Base-by-base conservation (phyloP, 306 rosid genomes). In the Erythrophleum fordii region DNA sequence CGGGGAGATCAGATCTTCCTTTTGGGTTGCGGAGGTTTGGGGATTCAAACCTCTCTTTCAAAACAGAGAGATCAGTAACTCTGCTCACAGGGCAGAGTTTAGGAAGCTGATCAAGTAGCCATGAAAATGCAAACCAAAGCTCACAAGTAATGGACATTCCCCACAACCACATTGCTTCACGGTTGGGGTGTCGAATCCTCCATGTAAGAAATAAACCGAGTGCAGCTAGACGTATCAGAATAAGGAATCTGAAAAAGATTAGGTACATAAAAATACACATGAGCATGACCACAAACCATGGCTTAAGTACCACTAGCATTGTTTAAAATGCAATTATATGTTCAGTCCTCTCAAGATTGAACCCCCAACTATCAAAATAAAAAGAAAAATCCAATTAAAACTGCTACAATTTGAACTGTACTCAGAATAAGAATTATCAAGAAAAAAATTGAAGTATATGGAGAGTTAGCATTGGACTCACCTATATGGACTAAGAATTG, bases 401-500 rank as follows among this genome's bases (percentile, higher is more conserved):
- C 5, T 44, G 44, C 11, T 46, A 51, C 44, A 28, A 18, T 28
- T 45, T 64, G 34, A 26, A 26, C 58, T 46, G 3, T 26, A 4
- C 23, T 70, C 31, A 25, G 31, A 48, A 28, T 70, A 46, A 26
- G n/a, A 48, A 14, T 14, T 1, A 29, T 13, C 11, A 7, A 1
- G 10, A 26, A 46, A 13, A 12, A 6, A 28, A 29, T 7, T 0
- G 44, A 25, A 56, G 61, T 1, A 26, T 20, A 31, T 12, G 6
- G 13, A 3, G 53, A 48, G 41, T 12, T 49, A 48, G 73, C 64
- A 42, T 34, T 25, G 28, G 49, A 69, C 42, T 68, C 22, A 88
- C 97, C 97, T 93, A 59, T 93, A 93, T 64, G 97, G 97, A 77
- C 94, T 93, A 51, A 93, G 55, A 88, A 93, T 90, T 16, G 97